phyloP scores from a whole-genome alignment of 768 basidiomycete species.

The Pleurotus pulmonarius region DNA sequence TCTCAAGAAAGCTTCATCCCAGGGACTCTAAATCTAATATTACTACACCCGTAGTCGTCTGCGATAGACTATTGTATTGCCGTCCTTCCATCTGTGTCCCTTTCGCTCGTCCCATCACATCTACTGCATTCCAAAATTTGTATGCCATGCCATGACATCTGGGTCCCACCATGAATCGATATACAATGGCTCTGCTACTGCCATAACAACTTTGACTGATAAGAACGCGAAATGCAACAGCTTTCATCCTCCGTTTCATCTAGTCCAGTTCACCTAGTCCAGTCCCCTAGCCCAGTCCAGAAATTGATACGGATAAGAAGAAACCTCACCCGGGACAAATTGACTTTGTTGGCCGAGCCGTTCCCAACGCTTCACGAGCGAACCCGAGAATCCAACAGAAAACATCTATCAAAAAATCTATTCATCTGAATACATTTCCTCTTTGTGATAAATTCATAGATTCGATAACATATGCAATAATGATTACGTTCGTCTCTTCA shows the following conservation, averaged over 20 bases:
- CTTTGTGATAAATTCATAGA: too few species aligned
- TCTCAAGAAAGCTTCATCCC: slow-evolving; percentile 13
- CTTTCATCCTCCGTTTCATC: not conserved
- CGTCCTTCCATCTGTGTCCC: not conserved
- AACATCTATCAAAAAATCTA: too few species aligned
- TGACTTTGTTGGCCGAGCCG: too few species aligned
- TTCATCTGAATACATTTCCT: too few species aligned
- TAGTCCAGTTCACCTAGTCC: too few species aligned
- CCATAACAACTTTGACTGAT: not conserved
- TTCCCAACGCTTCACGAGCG: too few species aligned
- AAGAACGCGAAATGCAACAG: not conserved
- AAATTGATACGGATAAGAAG: too few species aligned
- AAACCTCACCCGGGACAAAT: too few species aligned
- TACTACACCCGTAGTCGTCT: not conserved
- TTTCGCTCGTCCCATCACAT: not conserved
- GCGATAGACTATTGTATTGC: not conserved
- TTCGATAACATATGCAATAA: too few species aligned
- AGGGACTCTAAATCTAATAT: not conserved
- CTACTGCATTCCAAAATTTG: not conserved
- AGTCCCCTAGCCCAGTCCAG: too few species aligned
- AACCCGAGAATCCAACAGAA: too few species aligned
- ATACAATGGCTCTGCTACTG: not conserved
- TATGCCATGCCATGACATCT: not conserved
- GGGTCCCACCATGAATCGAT: not conserved
- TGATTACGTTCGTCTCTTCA: not conserved